These are phyloP conservation scores for Pyricularia grisea DNA, from an alignment of 2,329 filamentous ascomycete genomes.

Conservation along the genomic window DNA sequence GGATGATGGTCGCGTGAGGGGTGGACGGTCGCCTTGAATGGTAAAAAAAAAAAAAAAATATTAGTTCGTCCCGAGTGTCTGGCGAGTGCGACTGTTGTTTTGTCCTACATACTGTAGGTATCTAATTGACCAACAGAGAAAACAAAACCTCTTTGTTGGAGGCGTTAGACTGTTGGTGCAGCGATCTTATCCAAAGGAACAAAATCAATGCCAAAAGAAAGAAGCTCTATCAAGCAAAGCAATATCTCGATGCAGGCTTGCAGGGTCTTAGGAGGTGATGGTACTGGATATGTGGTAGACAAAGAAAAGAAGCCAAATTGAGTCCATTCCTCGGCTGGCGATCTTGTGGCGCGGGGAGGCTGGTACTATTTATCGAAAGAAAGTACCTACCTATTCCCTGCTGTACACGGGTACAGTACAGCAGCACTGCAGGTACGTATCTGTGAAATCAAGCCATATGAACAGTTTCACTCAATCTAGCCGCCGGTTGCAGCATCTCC, in stretches of 20 bases:
- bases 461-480: no score
- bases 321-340: neutral
- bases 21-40: neutral
- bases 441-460: neutral
- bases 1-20: neutral
- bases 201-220: neutral
- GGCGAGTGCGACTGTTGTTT: neutral
- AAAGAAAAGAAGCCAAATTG: neutral
- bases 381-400: neutral
- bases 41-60: no score
- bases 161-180: neutral
- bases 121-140: neutral
- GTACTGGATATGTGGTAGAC: neutral
- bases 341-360: neutral
- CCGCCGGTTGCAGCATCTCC: neutral
- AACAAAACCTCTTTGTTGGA: neutral
- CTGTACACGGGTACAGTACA: neutral
- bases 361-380: neutral
- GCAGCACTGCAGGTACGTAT: neutral
- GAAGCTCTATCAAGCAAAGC: neutral
- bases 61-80: neutral
- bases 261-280: neutral
- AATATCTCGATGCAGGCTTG: neutral
- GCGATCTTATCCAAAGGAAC: neutral
- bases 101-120: neutral